Conservation (phyloP, 208 protist species). For the Strigomonas galati region DNA sequence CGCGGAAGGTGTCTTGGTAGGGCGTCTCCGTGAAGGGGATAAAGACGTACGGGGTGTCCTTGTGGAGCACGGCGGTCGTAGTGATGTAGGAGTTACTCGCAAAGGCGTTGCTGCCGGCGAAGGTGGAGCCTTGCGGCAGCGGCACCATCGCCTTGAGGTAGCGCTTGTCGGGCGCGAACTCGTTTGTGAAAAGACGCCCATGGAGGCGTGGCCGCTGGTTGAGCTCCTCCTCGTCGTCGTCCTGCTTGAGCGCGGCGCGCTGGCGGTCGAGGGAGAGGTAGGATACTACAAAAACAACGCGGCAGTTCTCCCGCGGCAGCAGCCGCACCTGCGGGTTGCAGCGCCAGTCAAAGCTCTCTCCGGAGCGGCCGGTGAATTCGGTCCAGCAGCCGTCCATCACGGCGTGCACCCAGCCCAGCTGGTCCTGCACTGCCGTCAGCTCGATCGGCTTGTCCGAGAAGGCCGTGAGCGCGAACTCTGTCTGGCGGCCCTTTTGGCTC, state of each 20-base stretch:
- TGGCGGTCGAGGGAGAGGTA: conserved; percentile 78
- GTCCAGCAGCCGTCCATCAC: conserved; percentile 79
- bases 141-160: conserved; percentile 86
- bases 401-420: conserved; percentile 85
- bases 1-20: conserved; percentile 68
- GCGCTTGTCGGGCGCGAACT: conserved; percentile 69
- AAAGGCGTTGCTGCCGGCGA: conserved; percentile 84
- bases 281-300: conserved; percentile 82
- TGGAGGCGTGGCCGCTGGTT: conserved; percentile 78
- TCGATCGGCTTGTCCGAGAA: conserved; percentile 81
- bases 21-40: conserved; percentile 87
- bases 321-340: conserved; percentile 83
- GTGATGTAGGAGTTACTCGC: conserved; percentile 88
- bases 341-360: conserved; percentile 86
- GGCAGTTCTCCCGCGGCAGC: conserved; percentile 57
- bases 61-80: conserved; percentile 58
- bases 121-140: conserved; percentile 81
- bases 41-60: conserved; percentile 73
- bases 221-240: conserved; percentile 69
- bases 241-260: conserved; percentile 27
- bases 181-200: conserved; percentile 80
- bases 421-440: conserved; percentile 77
- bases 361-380: conserved; percentile 78
- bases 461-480: conserved; percentile 80
- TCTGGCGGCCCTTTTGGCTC: conserved; percentile 75